A percentile compares a stretch with the other conserved stretches of the same genome.
phyloP scores from a whole-genome alignment of 805 yeast species.

The Hanseniaspora lindneri region DNA sequence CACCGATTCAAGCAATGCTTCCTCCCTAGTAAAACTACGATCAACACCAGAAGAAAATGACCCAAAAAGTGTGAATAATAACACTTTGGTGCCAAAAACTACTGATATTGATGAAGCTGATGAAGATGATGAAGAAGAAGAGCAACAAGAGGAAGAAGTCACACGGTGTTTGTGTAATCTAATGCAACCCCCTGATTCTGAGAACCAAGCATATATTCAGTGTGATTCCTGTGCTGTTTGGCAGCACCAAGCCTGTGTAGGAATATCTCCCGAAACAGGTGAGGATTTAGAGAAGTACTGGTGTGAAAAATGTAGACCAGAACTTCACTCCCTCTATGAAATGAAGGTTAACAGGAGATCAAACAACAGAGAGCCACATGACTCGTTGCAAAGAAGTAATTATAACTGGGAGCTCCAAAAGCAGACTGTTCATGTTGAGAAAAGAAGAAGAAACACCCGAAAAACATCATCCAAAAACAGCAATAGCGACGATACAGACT shows the following conservation, averaged over 20 bases:
- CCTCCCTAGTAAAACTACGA: too few species aligned
- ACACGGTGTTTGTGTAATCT: constrained; percentile 38
- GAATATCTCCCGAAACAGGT: constrained; percentile 46
- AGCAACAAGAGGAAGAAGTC: constrained; percentile 32
- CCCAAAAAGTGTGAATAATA: not conserved
- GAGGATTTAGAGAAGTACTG: constrained; percentile 78
- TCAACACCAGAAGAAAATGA: too few species aligned
- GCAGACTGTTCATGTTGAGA: constrained; percentile 16
- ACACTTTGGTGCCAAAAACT: not conserved
- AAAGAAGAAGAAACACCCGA: constrained; percentile 25
- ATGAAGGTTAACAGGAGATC: constrained; percentile 22
- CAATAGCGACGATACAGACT: too few species aligned
- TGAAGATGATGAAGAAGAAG: constrained; percentile 23
- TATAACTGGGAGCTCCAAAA: constrained; percentile 33
- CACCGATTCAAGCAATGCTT: too few species aligned
- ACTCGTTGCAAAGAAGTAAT: constrained; percentile 39
- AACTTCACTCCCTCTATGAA: constrained; percentile 41
- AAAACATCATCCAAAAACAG: constrained; percentile 10
- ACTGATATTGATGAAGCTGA: not conserved
- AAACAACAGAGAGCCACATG: constrained; percentile 37
- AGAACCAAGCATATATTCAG: constrained; percentile 59
- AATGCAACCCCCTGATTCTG: constrained; percentile 34
- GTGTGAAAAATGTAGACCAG: constrained; percentile 88
- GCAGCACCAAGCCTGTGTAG: constrained; percentile 97
- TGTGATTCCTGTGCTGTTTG: constrained; percentile 88